Base-by-base conservation (phyloP, 805 yeast species). In the Lachancea thermotolerans region DNA sequence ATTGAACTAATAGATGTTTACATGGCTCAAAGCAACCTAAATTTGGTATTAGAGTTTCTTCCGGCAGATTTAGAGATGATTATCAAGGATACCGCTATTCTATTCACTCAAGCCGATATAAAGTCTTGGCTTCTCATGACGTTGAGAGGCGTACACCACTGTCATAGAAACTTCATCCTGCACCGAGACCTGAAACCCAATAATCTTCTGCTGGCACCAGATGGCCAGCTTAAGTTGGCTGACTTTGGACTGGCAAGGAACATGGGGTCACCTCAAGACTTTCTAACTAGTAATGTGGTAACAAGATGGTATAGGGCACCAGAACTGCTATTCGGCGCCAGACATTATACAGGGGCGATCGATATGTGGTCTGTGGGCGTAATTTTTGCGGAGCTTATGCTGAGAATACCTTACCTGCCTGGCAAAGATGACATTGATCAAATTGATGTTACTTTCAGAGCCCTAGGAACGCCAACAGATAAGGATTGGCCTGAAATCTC, bases 221-320 rank as follows among this genome's bases (percentile, higher is more conserved):
- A 77, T 48, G 99, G 99, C 0, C 81, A 84, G 51, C 71, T 93
- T 49, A 93, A 93, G 62, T 75, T 93, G 49, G 99, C 99, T 2
- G 99, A 93, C 86, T 93, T 93, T 70, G 99, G 99, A 53, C 71
- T 91, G 37, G 98, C 98, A 0, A 70, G 99, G 50, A 77, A 90
- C 2, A 69, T 87, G 47, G 91, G 95, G 0, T 73, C 82, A 18
- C 86, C 90, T 0, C 78, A 79, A 47, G 93, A 85, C 51, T 77
- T 74, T 37, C 69, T 93, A 62, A 86, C 98, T 0, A 85, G 95
- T 1, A 91, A 90, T 51, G 99, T 93, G 3, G 99, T 93, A 1
- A 93, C 99, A 2, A 69, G 98, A 49, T 93, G 99, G 99, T 93
- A 93, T 65, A 71, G 98, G 45, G 95, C 98, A 0, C 99, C 99